Evolutionary conservation across 2,329 filamentous ascomycete species (phyloP), one percentile per base, ranked within the genome.

Genomic region (Botryosphaeria dothidea): DNA sequence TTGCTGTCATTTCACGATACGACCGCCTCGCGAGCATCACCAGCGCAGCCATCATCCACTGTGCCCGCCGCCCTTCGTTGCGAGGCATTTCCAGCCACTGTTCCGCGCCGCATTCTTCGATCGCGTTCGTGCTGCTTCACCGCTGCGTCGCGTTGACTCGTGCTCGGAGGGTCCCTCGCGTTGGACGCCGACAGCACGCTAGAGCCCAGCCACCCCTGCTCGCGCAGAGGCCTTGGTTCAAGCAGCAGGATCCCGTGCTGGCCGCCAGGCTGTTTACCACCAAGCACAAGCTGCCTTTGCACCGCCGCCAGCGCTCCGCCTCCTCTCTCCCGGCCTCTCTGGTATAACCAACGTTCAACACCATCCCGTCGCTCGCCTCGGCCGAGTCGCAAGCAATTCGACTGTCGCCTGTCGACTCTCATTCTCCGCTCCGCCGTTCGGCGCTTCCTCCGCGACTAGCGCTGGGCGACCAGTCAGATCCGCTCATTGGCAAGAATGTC

Each of bases 401-500:
- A 7, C 56, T 21, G 25, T 46, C 56, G 38, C n/a, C 17, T n/a
- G 25, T 21, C 56, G 41, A 46, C 56, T 11, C 41, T 60, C 56
- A 17, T 15, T 46, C 56, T 25, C n/a, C 38, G n/a, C 19, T 45
- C 56, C 41, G 56, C 54, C 54, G 31, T 29, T 36, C 54, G 54
- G 54, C 54, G 54, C 38, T 27, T 25, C 27, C 27, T 19, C 29
- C 38, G 56, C 56, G 56, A 46, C 56, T 60, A 60, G 56, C 38
- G 56, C 27, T 41, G 38, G 56, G 25, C 41, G 38, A 60, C 41
- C 56, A 60, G 56, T 60, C 41, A 60, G 38, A 46, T 27, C 25
- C 25, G 19, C 23, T 43, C 23, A 45, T 43, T 41, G 29, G 31
- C 61, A 69, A 69, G 68, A 71, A 78, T 76, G 74, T 65, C 67